phyloP scores from a whole-genome alignment of 305 asterid species.

The Galium porrigens region DNA sequence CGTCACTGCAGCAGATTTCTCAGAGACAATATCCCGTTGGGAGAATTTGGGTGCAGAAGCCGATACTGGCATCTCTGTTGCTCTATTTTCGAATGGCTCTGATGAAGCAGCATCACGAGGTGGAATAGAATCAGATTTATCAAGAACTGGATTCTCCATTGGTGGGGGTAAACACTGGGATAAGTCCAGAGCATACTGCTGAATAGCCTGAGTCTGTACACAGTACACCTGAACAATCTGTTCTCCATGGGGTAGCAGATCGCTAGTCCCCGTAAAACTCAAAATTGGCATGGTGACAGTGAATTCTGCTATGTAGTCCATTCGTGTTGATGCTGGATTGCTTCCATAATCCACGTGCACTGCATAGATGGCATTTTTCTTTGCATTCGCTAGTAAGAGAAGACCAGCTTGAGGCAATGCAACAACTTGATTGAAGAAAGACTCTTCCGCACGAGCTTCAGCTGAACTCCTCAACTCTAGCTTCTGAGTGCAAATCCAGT shows the following conservation, averaged over 20 bases:
- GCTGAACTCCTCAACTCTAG: slow-evolving; percentile 64
- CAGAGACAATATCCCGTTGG: slow-evolving; percentile 33
- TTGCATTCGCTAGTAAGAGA: slow-evolving; percentile 86
- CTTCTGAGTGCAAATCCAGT: slow-evolving; percentile 77
- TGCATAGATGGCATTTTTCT: slow-evolving; percentile 81
- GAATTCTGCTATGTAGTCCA: slow-evolving; percentile 86
- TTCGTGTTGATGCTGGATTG: slow-evolving; percentile 60
- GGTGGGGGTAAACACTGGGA: slow-evolving; percentile 81
- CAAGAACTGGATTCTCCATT: slow-evolving; percentile 33
- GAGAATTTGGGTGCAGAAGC: slow-evolving; percentile 45
- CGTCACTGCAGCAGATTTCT: slow-evolving; percentile 28
- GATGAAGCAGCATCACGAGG: slow-evolving; percentile 30
- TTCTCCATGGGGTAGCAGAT: slow-evolving; percentile 58
- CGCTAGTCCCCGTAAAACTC: slow-evolving; percentile 73
- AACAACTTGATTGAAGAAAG: slow-evolving; percentile 87
- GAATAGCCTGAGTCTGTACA: slow-evolving; percentile 90
- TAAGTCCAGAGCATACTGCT: slow-evolving; percentile 81
- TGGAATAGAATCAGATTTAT: slow-evolving; percentile 44
- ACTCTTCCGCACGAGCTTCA: slow-evolving; percentile 51
- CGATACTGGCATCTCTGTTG: slow-evolving; percentile 31
- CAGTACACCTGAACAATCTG: slow-evolving; percentile 82
- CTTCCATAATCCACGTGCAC: slow-evolving; percentile 85
- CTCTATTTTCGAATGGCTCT: slow-evolving; percentile 37
- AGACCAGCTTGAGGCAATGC: slow-evolving; percentile 86
- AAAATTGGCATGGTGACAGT: slow-evolving; percentile 75